Evolutionary conservation across 768 basidiomycete species (phyloP), one percentile per base, ranked within the genome.

Genomic region (Russula ochroleuca): DNA sequence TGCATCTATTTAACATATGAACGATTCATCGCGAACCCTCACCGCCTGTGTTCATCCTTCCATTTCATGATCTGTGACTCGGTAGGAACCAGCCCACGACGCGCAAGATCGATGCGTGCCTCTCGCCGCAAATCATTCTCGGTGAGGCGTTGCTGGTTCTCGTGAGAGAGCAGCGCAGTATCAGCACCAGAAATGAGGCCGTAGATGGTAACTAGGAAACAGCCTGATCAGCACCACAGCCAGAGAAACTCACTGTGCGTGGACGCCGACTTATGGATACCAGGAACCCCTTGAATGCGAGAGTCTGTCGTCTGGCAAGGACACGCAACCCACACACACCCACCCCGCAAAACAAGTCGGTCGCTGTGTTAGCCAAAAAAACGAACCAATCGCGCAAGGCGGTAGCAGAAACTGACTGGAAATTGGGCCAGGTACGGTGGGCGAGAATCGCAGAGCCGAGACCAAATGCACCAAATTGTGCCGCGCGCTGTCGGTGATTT

Each of bases 11-110:
- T 40, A 48, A 17, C 19, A 19, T 31, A 45, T 38, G 57, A 41
- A 25, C 21, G 45, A 54, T 67, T 38, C 28, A 21, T 19, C 59
- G 35, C 13, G 48, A 51, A 25, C 54, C 52, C 15, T 52, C 23
- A 59, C 9, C 40, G 51, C 7, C 59, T 45, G 25, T 52, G 53
- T 45, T 79, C 77, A 61, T 77, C 81, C 71, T 82, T 87, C 92
- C 92, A 95, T 72, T 84, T 85, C 37, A 84, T 79, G 37, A 94
- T 94, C 66, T 89, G 91, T 10, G 88, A 84, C 73, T 95, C 92
- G 8, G 92, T 93, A 2, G 85, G 84, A 58, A 94, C 81, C 49
- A 89, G 77, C 28, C 92, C 92, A 64, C 83, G 83, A 43, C 84
- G 80, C 19, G 87, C 84, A 52, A 95, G 80, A 60, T 91, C 90